phyloP scores from a whole-genome alignment of 371 early-diverging fungal species.

The Mucor plumbeus region DNA sequence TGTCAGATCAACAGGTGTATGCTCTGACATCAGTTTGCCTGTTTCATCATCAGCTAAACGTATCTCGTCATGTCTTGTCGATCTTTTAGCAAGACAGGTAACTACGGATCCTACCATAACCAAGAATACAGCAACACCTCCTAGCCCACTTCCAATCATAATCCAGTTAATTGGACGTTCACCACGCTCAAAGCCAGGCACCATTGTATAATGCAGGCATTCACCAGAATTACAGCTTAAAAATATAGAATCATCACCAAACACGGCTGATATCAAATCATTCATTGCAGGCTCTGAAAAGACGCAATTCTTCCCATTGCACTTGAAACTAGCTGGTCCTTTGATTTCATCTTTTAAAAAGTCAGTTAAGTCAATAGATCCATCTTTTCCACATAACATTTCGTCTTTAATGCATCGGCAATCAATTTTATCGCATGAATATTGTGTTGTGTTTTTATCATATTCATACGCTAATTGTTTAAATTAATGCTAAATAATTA shows the following conservation, averaged over 20 bases:
- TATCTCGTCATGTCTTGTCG: conserved; percentile 33
- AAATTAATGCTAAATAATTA: background rate
- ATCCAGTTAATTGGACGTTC: conserved; percentile 63
- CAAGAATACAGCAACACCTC: conserved; percentile 64
- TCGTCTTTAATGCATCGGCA: conserved; percentile 78
- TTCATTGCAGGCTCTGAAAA: conserved; percentile 81
- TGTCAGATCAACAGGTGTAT: conserved; percentile 69
- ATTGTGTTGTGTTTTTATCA: conserved; percentile 57
- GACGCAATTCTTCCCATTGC: conserved; percentile 63
- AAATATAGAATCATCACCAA: conserved; percentile 80
- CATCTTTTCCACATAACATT: conserved; percentile 81
- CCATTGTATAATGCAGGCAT: conserved; percentile 87
- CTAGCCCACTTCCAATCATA: conserved; percentile 64
- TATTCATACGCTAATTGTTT: conserved; percentile 29
- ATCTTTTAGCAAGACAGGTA: conserved; percentile 44
- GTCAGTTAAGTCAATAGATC: conserved; percentile 75
- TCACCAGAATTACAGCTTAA: conserved; percentile 79
- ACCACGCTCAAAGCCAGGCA: conserved; percentile 77
- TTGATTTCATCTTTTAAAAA: conserved; percentile 72
- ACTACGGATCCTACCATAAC: conserved; percentile 50
- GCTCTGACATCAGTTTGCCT: conserved; percentile 76
- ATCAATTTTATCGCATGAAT: conserved; percentile 68
- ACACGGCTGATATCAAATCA: conserved; percentile 69
- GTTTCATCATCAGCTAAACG: conserved; percentile 63
- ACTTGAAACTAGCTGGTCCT: conserved; percentile 78